Evolutionary conservation across 352 stramenopile genomes (phyloP).

Genomic region (Phytopythium helicoides): DNA sequence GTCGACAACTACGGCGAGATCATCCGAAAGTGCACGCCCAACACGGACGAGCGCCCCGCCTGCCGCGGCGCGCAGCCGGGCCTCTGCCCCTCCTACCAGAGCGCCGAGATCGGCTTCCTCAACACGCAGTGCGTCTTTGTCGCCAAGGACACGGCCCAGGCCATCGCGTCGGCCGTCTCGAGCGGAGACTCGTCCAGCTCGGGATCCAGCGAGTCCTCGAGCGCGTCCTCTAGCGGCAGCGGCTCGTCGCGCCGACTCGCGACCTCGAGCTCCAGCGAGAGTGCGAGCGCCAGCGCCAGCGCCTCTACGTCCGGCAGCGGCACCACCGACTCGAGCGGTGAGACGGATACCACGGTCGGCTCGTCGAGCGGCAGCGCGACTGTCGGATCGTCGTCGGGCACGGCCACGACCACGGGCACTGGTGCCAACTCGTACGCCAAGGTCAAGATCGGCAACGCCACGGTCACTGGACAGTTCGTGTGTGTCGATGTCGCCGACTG

Average conservation of each 20-base stretch:
- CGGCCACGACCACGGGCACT: conserved; percentile 19
- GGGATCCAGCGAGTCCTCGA: conserved; percentile 5
- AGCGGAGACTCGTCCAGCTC: conserved; percentile 16
- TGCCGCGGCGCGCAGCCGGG: conserved; percentile 67
- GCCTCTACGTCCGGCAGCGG: background rate
- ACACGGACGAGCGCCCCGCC: conserved; percentile 69
- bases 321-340: too few relatives aligned
- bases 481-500: conserved; percentile 62
- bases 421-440: conserved; percentile 38
- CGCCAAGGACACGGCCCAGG: conserved; percentile 40
- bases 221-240: conserved; percentile 4
- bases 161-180: conserved; percentile 15
- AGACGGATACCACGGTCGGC: conserved; percentile 8
- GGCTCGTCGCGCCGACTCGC: conserved; percentile 7
- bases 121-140: conserved; percentile 86
- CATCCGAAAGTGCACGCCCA: conserved; percentile 80
- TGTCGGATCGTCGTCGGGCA: conserved; percentile 8
- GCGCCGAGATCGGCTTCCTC: conserved; percentile 60
- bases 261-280: conserved; percentile 2
- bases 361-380: conserved; percentile 10
- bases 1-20: conserved; percentile 76
- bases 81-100: conserved; percentile 80
- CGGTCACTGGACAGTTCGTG: conserved; percentile 52
- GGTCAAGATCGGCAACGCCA: conserved; percentile 48
- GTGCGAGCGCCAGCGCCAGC: background rate